Evolutionary conservation across 768 basidiomycete genomes (phyloP), one percentile per base, ranked within the genome.

Genomic region (Leccinum uliginosum): DNA sequence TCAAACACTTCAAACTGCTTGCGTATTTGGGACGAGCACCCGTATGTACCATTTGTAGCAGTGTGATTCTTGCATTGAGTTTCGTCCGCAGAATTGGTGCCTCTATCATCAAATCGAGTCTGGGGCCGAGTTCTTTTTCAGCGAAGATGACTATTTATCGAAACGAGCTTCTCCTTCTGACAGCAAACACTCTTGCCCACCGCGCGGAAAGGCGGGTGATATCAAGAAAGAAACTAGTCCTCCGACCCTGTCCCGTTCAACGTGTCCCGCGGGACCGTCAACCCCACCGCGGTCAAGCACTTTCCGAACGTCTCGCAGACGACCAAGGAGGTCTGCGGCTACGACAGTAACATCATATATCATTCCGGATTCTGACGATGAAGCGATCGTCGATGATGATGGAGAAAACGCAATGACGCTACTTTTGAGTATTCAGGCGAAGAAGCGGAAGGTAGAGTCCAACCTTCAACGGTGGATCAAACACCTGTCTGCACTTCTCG

Each of bases 1-100:
- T 91, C 51, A 84, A 87, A 64, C 88, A 89, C 64, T 91, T 91
- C 73, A 80, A 83, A 66, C 65, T 86, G n/a, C 76, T 91, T 48
- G 88, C 88, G 4, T 80, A 78, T 45, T 71, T 91, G 17, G 87
- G 87, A 19, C 78, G 77, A 57, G 71, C 77, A 27, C 82, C 85
- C 9, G 86, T 86, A 65, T 64, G 86, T 70, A 52, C n/a, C 23
- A 34, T 38, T 12, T 4, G 7, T 43, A 32, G 32, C 12, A 4
- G 21, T 27, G 50, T 23, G 19, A 19, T 52, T 55, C 54, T 49
- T 1, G 8, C 46, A 19, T 58, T 49, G n/a, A 58, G 43, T 3
- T 24, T 26, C 57, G 46, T 48, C 43, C 47, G 51, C 32, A 87
- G 85, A 78, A 75, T 60, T 78, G 72, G 63, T 76, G 73, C 55